Conservation (phyloP, 306 rosid genomes). For the Dryas octopetala region DNA sequence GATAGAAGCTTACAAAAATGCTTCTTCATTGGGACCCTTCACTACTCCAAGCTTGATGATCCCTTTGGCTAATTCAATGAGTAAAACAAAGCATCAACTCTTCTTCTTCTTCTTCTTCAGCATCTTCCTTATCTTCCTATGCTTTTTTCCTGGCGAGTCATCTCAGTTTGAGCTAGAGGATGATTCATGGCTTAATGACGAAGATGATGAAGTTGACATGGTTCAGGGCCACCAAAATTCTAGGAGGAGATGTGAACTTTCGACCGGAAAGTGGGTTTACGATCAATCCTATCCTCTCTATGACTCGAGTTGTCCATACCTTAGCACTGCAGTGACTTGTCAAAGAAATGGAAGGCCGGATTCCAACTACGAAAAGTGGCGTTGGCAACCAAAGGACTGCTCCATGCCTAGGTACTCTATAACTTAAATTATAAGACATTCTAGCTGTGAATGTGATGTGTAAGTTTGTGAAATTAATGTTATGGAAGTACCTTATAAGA, state of each 20-base stretch:
- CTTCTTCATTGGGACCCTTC: conserved; percentile 36
- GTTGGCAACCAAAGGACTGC: conserved; percentile 80
- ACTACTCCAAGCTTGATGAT: conserved; percentile 15
- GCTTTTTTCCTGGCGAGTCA: conserved; percentile 40
- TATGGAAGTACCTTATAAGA: too few relatives aligned
- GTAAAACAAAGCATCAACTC: conserved; percentile 36
- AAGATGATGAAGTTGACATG: conserved; percentile 57
- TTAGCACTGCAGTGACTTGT: conserved; percentile 80
- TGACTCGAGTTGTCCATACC: conserved; percentile 76
- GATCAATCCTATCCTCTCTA: conserved; percentile 91
- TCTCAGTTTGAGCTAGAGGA: conserved; percentile 46
- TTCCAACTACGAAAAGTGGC: conserved; percentile 93
- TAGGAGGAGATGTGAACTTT: conserved; percentile 58
- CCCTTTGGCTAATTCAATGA: conserved; percentile 47
- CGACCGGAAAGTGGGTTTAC: conserved; percentile 79
- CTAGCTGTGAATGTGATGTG: too few relatives aligned
- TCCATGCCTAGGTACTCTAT: conserved; percentile 67
- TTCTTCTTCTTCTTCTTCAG: conserved; percentile 37
- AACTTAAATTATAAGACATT: neutral
- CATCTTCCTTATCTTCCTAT: conserved; percentile 33
- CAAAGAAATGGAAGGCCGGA: conserved; percentile 94
- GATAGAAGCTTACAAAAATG: conserved; percentile 24
- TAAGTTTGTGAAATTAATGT: too few relatives aligned
- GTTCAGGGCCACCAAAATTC: conserved; percentile 54
- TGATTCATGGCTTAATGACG: conserved; percentile 44